Percentiles rank a stretch among this genome's conserved stretches.
These are phyloP conservation scores for Malassezia sympodialis DNA, from an alignment of 1,284 basidiomycete genomes.

Conservation along the genomic window DNA sequence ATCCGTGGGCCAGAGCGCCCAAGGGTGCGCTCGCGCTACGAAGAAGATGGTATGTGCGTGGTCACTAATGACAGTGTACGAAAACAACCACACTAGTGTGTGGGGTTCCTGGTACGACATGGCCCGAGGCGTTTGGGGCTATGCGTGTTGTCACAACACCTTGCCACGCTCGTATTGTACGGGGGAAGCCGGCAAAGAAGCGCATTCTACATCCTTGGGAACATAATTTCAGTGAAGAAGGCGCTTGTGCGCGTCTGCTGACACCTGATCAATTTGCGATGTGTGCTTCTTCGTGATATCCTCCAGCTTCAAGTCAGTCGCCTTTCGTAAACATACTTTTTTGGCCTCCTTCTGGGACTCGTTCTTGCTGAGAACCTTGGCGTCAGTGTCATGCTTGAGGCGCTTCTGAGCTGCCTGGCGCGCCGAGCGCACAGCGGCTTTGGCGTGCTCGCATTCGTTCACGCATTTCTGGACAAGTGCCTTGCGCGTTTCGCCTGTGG, in stretches of 20 bases:
- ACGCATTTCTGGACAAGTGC: conserved; percentile 34
- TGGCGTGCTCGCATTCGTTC: conserved; percentile 42
- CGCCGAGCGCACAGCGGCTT: conserved; percentile 32
- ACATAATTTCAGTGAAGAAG: conserved; percentile 34
- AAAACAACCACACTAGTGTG: conserved; percentile 83
- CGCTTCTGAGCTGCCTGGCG: conserved; percentile 42
- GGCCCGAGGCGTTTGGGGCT: conserved; percentile 71
- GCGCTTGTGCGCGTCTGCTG: conserved; percentile 13
- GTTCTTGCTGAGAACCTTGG: conserved; percentile 34
- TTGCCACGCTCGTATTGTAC: conserved; percentile 86
- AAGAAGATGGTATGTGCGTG: conserved; percentile 18
- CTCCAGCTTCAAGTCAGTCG: conserved; percentile 8
- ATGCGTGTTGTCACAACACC: conserved; percentile 80
- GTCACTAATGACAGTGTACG: conserved; percentile 53
- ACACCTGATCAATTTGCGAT: conserved; percentile 4
- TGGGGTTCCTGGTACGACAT: conserved; percentile 93
- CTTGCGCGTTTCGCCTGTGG: conserved; percentile 39
- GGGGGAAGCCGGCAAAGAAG: conserved; percentile 74
- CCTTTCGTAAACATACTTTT: conserved; percentile 13
- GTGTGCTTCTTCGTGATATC: conserved; percentile 16
- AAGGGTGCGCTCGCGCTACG: conserved; percentile 77
- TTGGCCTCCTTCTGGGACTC: conserved; percentile 37
- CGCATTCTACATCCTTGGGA: conserved; percentile 52
- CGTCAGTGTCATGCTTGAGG: conserved; percentile 37
- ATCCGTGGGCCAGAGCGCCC: conserved; percentile 82